A percentile compares a stretch with the other conserved stretches of the same genome.
These are phyloP conservation scores for Aspergillus thermomutatus DNA, from an alignment of 2,329 filamentous ascomycete genomes.

Conservation along the genomic window DNA sequence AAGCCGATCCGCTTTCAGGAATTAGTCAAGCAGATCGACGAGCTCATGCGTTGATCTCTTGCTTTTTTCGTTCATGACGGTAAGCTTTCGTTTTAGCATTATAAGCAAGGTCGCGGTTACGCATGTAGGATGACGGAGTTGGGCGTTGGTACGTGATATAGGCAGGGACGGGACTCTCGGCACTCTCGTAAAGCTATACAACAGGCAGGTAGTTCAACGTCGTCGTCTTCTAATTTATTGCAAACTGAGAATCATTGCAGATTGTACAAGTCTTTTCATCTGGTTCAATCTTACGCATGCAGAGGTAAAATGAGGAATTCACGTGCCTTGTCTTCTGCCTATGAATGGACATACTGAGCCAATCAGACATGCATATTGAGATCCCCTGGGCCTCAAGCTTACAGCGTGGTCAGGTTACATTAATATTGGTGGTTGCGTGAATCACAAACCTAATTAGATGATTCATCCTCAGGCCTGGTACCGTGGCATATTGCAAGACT, in stretches of 20 bases:
- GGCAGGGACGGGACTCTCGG: neutral
- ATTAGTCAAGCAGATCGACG: neutral
- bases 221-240: neutral
- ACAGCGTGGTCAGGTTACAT: too few species aligned
- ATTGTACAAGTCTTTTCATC: too few species aligned
- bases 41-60: neutral
- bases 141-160: neutral
- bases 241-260: neutral
- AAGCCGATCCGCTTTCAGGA: constrained; percentile 23
- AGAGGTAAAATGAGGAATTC: too few species aligned
- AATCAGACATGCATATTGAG: too few species aligned
- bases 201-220: neutral
- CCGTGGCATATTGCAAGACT: too few species aligned
- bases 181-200: neutral
- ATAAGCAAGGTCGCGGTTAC: neutral
- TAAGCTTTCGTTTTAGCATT: neutral
- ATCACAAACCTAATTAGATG: too few species aligned
- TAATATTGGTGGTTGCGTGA: too few species aligned
- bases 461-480: too few species aligned
- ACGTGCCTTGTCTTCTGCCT: too few species aligned
- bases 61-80: neutral
- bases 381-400: too few species aligned
- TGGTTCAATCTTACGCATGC: too few species aligned
- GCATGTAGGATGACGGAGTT: neutral
- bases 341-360: too few species aligned